Evolutionary conservation across 192 early-diverging fungal genomes (phyloP).

Genomic region (Coemansia sp.): DNA sequence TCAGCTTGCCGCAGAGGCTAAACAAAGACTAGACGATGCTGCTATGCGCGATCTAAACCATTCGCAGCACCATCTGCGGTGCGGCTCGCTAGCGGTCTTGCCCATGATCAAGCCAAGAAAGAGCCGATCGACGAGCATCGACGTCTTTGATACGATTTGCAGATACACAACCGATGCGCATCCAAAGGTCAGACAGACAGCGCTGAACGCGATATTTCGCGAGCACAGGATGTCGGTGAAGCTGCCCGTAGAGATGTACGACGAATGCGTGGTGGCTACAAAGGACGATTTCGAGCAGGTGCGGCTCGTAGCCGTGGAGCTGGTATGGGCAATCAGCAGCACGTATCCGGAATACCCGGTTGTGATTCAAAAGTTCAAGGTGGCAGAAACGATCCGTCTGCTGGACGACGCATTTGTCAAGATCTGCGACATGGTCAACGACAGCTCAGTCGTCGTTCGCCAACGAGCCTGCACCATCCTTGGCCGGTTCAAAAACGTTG

Average conservation of each 20-base stretch:
- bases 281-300: conserved; percentile 74
- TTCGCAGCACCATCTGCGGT: conserved; percentile 47
- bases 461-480: conserved; percentile 72
- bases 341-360: conserved; percentile 53
- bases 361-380: conserved; percentile 31
- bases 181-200: conserved; percentile 43
- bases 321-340: conserved; percentile 64
- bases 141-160: conserved; percentile 32
- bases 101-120: conserved; percentile 10
- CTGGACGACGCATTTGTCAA: conserved; percentile 78
- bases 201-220: conserved; percentile 25
- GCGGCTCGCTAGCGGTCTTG: conserved; percentile 27
- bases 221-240: conserved; percentile 28
- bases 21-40: conserved; percentile 10
- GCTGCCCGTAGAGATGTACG: conserved; percentile 57
- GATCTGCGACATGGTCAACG: conserved; percentile 82
- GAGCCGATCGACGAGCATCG: not conserved
- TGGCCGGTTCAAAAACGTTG: conserved; percentile 66
- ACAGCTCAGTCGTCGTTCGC: conserved; percentile 66
- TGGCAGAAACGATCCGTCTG: conserved; percentile 40
- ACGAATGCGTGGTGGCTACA: conserved; percentile 62
- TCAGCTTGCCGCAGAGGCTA: not conserved
- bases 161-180: conserved; percentile 40
- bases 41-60: conserved; percentile 34
- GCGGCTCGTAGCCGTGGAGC: conserved; percentile 64